Conservation (phyloP, 2,329 filamentous ascomycete genomes). For the Aureobasidium namibiae region DNA sequence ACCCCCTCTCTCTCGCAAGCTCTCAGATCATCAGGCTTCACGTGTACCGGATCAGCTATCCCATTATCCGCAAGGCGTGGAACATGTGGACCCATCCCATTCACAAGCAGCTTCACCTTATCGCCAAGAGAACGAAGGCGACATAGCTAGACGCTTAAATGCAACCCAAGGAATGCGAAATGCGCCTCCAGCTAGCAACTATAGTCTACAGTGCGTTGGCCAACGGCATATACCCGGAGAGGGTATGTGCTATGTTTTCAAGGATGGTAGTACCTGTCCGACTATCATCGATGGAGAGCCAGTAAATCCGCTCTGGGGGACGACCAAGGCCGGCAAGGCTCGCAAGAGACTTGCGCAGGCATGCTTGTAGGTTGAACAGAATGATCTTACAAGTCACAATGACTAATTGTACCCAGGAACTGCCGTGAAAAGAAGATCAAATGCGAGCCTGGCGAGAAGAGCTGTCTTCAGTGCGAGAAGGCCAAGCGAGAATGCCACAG, state of each 20-base stretch:
- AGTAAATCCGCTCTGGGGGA: conserved; percentile 77
- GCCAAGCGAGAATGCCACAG: conserved; percentile 78
- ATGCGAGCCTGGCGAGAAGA: conserved; percentile 79
- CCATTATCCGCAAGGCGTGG: not conserved
- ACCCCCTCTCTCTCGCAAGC: not conserved
- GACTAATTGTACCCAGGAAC: conserved; percentile 36
- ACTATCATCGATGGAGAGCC: conserved; percentile 17
- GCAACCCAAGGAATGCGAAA: not conserved
- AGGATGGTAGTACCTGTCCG: conserved; percentile 16
- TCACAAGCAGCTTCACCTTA: not conserved
- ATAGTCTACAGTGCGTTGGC: conserved; percentile 12
- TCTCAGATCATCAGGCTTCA: not conserved
- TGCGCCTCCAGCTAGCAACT: not conserved
- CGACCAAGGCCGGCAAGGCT: conserved; percentile 89
- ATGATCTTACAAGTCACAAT: not conserved
- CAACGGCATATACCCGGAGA: conserved; percentile 15
- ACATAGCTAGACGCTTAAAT: not conserved
- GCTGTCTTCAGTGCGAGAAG: conserved; percentile 87
- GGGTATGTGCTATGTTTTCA: conserved; percentile 16
- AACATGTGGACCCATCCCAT: not conserved
- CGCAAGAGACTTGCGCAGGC: conserved; percentile 84
- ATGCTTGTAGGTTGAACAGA: conserved; percentile 48
- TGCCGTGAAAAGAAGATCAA: conserved; percentile 98
- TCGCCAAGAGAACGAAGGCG: not conserved
- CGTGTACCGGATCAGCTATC: not conserved